Base-by-base conservation (phyloP, 2,329 filamentous ascomycete species). In the Chrysosporium queenslandicum region DNA sequence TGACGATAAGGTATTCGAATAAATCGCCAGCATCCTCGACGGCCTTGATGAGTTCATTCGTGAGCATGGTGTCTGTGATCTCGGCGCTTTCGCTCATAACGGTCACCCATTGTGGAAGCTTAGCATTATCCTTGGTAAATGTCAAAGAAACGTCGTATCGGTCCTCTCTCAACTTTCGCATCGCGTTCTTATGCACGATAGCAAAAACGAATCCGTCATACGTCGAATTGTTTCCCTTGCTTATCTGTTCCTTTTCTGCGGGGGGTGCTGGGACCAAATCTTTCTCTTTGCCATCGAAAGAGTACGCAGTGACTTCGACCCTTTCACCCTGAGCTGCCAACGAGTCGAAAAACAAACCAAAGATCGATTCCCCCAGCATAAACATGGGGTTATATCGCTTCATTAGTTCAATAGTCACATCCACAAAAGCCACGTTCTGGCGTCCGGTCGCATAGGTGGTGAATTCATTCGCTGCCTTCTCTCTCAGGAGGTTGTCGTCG, bases 1-100 rank as follows among this genome's bases (percentile, higher is more conserved):
- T 86, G 48, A 97, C 76, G 63, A 98, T 85, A 55, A 98, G 71
- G 62, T 90, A 91, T 68, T 97, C 88, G 58, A 94, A 82, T 46
- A 80, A 70, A 56, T 91, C 85, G 27, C 91, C 91, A 4, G 87
- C 87, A 49, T 83, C 72, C 63, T 85, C 79, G 58, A 94, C 76
- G 14, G 87, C 89, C 63, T 85, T 80, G 68, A 88, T 79, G 34
- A 98, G 77, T 62, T 97, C 91, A n/a, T 85, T 78, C 3, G 88
- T 95, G 47, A 98, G 78, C 59, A 98, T 74, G 5, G 81, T 76
- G 42, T 96, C 87, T 11, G 90, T 96, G 61, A 98, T 84, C 72
- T 97, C 92, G 54, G 90, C 89, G 70, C 84, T 95, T 77, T 98
- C 92, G 65, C 83, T 94, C 92, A 98, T 97, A 64, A 96, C 81